A percentile compares a stretch with the other conserved stretches of the same genome.
phyloP scores from a whole-genome alignment of 331 rosid species.

The Malus hybrid region DNA sequence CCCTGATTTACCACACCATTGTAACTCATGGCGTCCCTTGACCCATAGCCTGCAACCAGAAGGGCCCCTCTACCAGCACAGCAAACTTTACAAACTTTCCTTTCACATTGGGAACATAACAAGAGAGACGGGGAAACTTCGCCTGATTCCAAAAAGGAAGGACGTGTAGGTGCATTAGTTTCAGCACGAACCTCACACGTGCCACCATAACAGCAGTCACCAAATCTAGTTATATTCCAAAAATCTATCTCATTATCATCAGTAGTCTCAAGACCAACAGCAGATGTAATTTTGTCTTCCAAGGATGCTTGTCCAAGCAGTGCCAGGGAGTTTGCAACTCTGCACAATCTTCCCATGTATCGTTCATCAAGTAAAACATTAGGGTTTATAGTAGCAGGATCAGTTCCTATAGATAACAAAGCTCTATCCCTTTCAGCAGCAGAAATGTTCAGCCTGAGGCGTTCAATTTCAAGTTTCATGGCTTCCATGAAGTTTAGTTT shows the following conservation, averaged over 20 bases:
- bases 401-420: slow-evolving; percentile 70
- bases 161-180: slow-evolving; percentile 21
- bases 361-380: slow-evolving; percentile 67
- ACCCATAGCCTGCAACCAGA: slow-evolving; percentile 50
- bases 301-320: slow-evolving; percentile 76
- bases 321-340: slow-evolving; percentile 73
- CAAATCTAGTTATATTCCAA: slow-evolving; percentile 74
- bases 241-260: slow-evolving; percentile 69
- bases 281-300: slow-evolving; percentile 75
- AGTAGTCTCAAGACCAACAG: slow-evolving; percentile 70
- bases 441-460: slow-evolving; percentile 78
- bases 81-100: slow-evolving; percentile 84
- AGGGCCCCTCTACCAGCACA: slow-evolving; percentile 95
- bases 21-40: slow-evolving; percentile 52
- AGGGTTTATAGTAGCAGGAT: slow-evolving; percentile 85
- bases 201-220: slow-evolving; percentile 70
- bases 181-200: slow-evolving; percentile 83
- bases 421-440: slow-evolving; percentile 98
- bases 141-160: slow-evolving; percentile 21
- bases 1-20: slow-evolving; percentile 55
- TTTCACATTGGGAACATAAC: slow-evolving; percentile 80
- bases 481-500: slow-evolving; percentile 67
- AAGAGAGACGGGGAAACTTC: slow-evolving; percentile 41
- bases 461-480: slow-evolving; percentile 88
- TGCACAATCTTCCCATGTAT: slow-evolving; percentile 62